phyloP scores from a whole-genome alignment of 306 rosid species.

The Hippophae tibetana region DNA sequence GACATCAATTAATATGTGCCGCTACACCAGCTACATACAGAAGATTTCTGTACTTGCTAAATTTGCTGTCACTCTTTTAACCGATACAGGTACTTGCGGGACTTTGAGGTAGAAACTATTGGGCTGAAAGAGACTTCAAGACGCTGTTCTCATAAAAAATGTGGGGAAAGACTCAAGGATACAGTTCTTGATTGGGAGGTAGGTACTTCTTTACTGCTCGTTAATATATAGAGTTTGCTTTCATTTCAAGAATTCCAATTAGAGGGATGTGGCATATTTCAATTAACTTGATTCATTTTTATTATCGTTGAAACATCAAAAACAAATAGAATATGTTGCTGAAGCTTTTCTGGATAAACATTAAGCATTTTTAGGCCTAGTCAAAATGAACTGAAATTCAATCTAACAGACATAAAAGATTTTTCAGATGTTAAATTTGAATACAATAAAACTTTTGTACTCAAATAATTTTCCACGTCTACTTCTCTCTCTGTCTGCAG shows the following conservation, averaged over 20 bases:
- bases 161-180: conserved; percentile 76
- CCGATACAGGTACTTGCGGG: conserved; percentile 69
- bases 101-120: conserved; percentile 90
- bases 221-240: conserved; percentile 1
- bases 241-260: not conserved
- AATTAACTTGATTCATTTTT: not conserved
- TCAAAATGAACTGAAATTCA: not conserved
- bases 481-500: conserved; percentile 23
- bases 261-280: not conserved
- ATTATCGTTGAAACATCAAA: not conserved
- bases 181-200: conserved; percentile 99
- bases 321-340: not conserved
- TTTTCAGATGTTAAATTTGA: not conserved
- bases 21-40: not conserved
- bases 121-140: conserved; percentile 91
- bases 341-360: not conserved
- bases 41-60: conserved; percentile 2
- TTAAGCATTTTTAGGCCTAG: not conserved
- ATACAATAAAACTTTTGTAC: not conserved
- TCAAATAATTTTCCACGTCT: no score
- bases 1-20: not conserved
- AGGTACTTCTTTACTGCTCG: conserved; percentile 12
- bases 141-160: conserved; percentile 58
- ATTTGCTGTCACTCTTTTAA: conserved; percentile 16
- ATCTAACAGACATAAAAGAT: not conserved